Percentiles rank a stretch among this genome's conserved stretches.
These are phyloP conservation scores for Biscogniauxia sp. DNA, from an alignment of 2,329 filamentous ascomycete species.

Conservation along the genomic window DNA sequence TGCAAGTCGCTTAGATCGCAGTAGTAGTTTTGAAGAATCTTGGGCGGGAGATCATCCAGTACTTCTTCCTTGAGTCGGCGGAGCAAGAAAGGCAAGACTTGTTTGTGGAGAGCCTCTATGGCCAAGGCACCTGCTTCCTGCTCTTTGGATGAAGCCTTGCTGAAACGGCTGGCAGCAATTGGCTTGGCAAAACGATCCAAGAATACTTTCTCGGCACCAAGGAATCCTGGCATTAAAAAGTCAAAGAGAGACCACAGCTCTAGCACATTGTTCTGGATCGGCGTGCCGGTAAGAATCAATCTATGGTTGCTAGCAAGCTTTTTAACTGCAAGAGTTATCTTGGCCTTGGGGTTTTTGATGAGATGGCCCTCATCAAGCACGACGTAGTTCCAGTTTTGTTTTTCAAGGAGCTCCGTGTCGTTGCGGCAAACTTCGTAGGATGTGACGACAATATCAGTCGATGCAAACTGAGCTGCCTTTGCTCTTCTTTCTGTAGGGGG, in stretches of 20 bases:
- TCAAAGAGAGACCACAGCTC: conserved; percentile 98
- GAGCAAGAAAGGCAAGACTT: conserved; percentile 93
- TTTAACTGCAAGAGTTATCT: conserved; percentile 93
- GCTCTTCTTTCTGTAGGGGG: conserved; percentile 76
- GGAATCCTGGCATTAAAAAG: conserved; percentile 97
- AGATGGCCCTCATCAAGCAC: conserved; percentile 96
- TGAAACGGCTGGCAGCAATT: conserved; percentile 89
- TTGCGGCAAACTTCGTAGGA: conserved; percentile 98
- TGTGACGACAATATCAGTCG: conserved; percentile 91
- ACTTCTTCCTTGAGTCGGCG: conserved; percentile 97
- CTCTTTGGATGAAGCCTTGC: conserved; percentile 96
- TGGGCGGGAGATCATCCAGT: conserved; percentile 90
- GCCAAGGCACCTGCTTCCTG: conserved; percentile 95
- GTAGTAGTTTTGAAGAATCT: conserved; percentile 99
- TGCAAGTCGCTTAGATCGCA: conserved; percentile 96
- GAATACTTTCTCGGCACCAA: conserved; percentile 94
- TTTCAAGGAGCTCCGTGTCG: conserved; percentile 79
- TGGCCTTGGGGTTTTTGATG: conserved; percentile 98
- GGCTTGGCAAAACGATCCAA: conserved; percentile 92
- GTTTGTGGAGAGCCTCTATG: conserved; percentile 97
- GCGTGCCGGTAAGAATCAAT: conserved; percentile 92
- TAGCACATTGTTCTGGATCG: conserved; percentile 94
- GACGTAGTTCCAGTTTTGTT: conserved; percentile 94
- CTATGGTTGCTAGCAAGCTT: conserved; percentile 86
- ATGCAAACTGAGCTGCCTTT: conserved; percentile 65